Evolutionary conservation across 73 alveolate genomes (phyloP), one percentile per base, ranked within the genome.

Genomic region (Paramecium sexaurelia): DNA sequence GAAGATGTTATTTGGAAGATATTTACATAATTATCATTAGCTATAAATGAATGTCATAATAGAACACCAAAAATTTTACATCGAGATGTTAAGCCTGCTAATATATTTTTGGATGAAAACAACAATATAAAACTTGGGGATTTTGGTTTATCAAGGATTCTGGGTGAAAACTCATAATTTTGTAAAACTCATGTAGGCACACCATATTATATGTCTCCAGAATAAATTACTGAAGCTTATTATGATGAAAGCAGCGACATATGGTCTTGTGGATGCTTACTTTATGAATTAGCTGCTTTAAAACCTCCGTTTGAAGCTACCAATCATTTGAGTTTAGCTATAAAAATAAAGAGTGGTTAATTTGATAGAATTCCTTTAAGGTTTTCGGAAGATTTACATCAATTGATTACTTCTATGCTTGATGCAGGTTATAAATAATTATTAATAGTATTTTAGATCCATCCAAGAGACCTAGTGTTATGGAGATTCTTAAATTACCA

Each of bases 141-240:
- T 94, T 98, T 98, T 57, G 99, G 99, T 8, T 93, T 98, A 55
- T 84, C 98, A 7, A 95, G 96, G 29, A 92, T 96, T 19, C 91
- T 97, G 94, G 90, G 95, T 47, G 93, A 96, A 37, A 98, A 98
- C 51, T 95, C 97, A 26, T 92, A 95, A 83, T 98, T 93, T 94
- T 99, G 99, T 8, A 93, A 97, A 88, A 97, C 99, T 17, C 97
- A 98, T 90, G 99, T 98, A n/a, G 99, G 99, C 5, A 98, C 99
- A 15, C 99, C 99, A 0, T 98, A 97, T 91, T 97, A 98, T 92
- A 96, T 97, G 99, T 90, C 97, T 32, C 99, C 99, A 0, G 99
- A 97, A 82, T 96, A 96, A 94, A 97, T 97, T 3, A 95, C 85
- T 73, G 99, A 96, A 84, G 91, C 88, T 41, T 93, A 92, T 85